Base-by-base conservation (phyloP, 225 moss, liverwort and hornwort species). In the Marchantia paleacea region DNA sequence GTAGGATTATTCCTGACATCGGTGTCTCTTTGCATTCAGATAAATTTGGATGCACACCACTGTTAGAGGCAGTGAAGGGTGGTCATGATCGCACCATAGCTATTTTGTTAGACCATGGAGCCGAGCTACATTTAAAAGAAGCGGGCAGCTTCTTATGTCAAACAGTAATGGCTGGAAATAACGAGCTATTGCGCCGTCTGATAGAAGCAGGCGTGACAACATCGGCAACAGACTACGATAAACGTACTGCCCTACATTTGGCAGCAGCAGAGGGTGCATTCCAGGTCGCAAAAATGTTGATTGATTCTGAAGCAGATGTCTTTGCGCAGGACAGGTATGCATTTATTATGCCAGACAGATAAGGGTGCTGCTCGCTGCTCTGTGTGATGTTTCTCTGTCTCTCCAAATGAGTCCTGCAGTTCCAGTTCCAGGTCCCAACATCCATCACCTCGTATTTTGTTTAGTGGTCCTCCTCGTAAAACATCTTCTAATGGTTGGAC, bases 31-130 rank as follows among this genome's bases (percentile, higher is more conserved):
- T 7, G 18, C n/a, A 29, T 80, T 78, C 85, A 88, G 88, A 88
- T 79, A 88, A 81, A 26, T 83, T 81, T 79, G 88, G 89, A 22
- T 78, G 69, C 24, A 69, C 86, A 51, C 89, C 89, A 22, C 72
- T 89, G 52, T 84, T 84, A 3, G 89, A 89, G 64, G 88, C 88
- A 72, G 81, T 88, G 0, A 88, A 80, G 25, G 88, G 72, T 24
- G 86, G 86, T 4, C 84, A 89, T 55, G 89, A 84, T 12, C 55
- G 69, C 51, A 80, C 83, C 1, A 75, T 86, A 60, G 30, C 69
- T 0, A 60, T 79, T 6, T 69, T 89, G 26, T 15, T 80, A 25
- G 84, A 84, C 0, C 76, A 79, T 53, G 89, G 86, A 15, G 86
- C 86, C 65, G 50, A 84, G 6, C 29, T 89, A 15, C 69, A 75